phyloP scores from a whole-genome alignment of 768 basidiomycete species.

The Amanita polypyramis region DNA sequence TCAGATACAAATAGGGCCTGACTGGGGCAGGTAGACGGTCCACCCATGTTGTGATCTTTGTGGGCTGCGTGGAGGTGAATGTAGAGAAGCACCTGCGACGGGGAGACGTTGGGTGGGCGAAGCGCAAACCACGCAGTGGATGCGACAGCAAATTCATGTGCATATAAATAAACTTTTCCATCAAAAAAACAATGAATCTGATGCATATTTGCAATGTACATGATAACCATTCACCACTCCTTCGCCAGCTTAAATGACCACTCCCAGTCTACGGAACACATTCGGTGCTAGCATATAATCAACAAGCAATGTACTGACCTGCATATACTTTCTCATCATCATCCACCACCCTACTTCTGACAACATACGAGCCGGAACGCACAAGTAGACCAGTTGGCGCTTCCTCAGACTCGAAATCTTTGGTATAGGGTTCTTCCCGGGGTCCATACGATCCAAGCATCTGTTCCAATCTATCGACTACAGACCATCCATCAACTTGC shows the following conservation, averaged over 20 bases:
- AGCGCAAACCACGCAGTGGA: background rate
- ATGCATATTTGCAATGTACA: background rate
- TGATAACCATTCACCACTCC: constrained; percentile 53
- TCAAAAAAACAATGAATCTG: background rate
- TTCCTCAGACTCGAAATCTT: constrained; percentile 67
- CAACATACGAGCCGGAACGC: constrained; percentile 68
- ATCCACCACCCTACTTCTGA: constrained; percentile 76
- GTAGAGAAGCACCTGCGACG: background rate
- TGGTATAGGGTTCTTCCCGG: constrained; percentile 50
- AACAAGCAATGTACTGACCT: constrained; percentile 33
- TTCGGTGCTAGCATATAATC: background rate
- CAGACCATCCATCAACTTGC: constrained; percentile 2
- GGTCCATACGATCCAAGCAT: constrained; percentile 96
- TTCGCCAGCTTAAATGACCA: constrained; percentile 91
- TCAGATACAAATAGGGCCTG: constrained; percentile 77
- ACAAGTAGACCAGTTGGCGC: constrained; percentile 75
- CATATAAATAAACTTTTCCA: background rate
- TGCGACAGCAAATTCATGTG: background rate
- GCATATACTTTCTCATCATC: constrained; percentile 78
- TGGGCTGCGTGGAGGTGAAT: constrained; percentile 3
- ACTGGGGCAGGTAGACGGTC: constrained; percentile 48
- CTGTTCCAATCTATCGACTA: constrained; percentile 86
- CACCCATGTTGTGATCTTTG: constrained; percentile 42
- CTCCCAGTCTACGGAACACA: constrained; percentile 48
- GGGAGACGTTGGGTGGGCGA: background rate